A percentile compares a stretch with the other conserved stretches of the same genome.
These are phyloP conservation scores for Kwoniella heveanensis DNA, from an alignment of 768 basidiomycete genomes.

Conservation along the genomic window DNA sequence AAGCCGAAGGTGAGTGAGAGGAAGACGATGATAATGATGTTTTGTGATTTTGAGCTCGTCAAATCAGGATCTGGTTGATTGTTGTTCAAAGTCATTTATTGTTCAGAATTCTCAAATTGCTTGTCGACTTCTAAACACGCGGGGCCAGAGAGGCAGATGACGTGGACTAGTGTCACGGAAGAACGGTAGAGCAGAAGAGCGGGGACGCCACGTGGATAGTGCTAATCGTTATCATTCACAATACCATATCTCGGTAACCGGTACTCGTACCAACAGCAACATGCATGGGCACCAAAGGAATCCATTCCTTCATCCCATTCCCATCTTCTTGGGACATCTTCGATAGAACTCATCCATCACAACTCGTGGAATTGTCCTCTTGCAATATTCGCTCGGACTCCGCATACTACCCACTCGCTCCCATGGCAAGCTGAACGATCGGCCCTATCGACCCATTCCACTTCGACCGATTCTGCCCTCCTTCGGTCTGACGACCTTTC, in stretches of 20 bases:
- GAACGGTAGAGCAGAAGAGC: too few species aligned
- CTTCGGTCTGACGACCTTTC: slow-evolving; percentile 6
- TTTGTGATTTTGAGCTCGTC: background rate
- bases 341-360: too few species aligned
- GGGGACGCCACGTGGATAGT: background rate
- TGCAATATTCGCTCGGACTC: too few species aligned
- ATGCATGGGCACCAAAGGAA: background rate
- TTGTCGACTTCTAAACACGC: background rate
- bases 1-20: background rate
- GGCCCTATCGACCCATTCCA: background rate
- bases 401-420: background rate
- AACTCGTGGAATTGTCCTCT: too few species aligned
- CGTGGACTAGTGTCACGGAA: background rate
- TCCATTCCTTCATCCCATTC: too few species aligned
- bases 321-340: too few species aligned
- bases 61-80: background rate
- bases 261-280: background rate
- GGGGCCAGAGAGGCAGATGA: background rate
- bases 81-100: background rate
- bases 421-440: background rate
- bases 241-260: background rate
- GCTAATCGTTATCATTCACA: background rate
- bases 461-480: background rate
- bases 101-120: background rate
- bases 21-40: background rate